These are phyloP conservation scores for Cryptococcus neoformans DNA, from an alignment of 1,284 basidiomycete species.

Conservation along the genomic window DNA sequence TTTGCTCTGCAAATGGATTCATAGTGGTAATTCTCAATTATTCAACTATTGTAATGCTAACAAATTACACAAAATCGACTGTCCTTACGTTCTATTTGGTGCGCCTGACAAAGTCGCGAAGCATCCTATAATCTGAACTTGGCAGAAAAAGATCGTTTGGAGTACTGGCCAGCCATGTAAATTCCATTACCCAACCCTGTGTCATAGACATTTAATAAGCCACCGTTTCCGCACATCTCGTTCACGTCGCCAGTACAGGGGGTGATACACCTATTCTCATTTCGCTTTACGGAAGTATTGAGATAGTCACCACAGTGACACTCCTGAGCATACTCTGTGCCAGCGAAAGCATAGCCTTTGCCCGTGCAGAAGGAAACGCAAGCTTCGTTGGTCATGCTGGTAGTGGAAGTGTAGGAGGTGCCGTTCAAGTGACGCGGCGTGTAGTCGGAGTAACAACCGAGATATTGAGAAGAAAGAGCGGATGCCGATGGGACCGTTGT, in stretches of 20 bases:
- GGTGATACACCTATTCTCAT: constrained; percentile 20
- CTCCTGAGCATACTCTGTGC: constrained; percentile 24
- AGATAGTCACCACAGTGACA: constrained; percentile 32
- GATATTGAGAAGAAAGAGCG: background rate
- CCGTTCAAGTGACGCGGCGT: background rate
- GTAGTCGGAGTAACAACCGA: background rate
- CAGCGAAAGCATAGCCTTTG: constrained; percentile 5
- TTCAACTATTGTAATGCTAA: too few species aligned
- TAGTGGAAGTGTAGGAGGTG: background rate
- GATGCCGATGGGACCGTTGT: constrained; percentile 1
- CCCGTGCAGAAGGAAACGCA: constrained; percentile 6
- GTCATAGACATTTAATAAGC: background rate
- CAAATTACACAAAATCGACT: too few species aligned
- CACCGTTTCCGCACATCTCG: constrained; percentile 19
- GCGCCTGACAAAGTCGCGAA: too few species aligned
- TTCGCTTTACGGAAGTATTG: background rate
- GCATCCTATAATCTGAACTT: background rate
- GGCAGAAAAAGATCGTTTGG: background rate
- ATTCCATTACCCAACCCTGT: background rate
- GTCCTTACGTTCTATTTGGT: too few species aligned
- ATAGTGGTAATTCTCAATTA: too few species aligned
- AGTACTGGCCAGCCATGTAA: background rate
- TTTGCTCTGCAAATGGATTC: too few species aligned
- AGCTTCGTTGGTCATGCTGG: constrained; percentile 6
- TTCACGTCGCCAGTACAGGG: constrained; percentile 25